Evolutionary conservation across 2,329 filamentous ascomycete species (phyloP).

Genomic region (Fusarium sambucinum): DNA sequence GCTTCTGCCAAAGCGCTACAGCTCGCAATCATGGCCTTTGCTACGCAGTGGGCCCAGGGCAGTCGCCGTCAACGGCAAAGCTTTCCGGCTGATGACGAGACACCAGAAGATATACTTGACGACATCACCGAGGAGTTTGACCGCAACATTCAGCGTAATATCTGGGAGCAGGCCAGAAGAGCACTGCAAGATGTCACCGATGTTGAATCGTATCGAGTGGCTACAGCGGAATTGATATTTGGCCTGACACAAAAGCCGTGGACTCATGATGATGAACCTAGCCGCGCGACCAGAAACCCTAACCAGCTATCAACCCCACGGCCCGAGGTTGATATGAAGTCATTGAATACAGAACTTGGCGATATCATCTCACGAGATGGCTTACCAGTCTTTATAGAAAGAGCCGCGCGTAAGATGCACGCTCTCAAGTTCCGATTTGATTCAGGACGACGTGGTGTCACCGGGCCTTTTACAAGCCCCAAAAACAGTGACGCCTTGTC

Average conservation of each 20-base stretch:
- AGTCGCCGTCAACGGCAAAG: slow-evolving; percentile 46
- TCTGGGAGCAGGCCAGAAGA: slow-evolving; percentile 55
- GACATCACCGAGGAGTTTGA: slow-evolving; percentile 53
- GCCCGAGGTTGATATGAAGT: slow-evolving; percentile 21
- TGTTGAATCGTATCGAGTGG: slow-evolving; percentile 55
- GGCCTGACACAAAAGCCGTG: slow-evolving; percentile 53
- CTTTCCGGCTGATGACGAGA: slow-evolving; percentile 28
- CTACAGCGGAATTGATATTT: slow-evolving; percentile 55
- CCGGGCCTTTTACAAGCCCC: background rate
- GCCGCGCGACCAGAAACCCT: background rate
- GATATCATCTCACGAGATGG: slow-evolving; percentile 44
- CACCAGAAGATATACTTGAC: slow-evolving; percentile 35
- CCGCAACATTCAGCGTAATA: slow-evolving; percentile 50
- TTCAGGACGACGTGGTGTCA: slow-evolving; percentile 29
- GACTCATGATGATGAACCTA: slow-evolving; percentile 26
- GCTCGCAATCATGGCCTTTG: slow-evolving; percentile 45
- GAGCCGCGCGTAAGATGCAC: slow-evolving; percentile 45
- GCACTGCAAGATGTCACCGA: slow-evolving; percentile 52
- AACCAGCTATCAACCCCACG: slow-evolving; percentile 6
- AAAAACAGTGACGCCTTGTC: slow-evolving; percentile 8
- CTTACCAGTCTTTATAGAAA: slow-evolving; percentile 40
- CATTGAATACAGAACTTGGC: slow-evolving; percentile 28
- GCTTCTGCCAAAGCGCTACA: slow-evolving; percentile 37
- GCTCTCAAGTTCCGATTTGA: slow-evolving; percentile 46
- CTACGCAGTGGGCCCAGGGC: slow-evolving; percentile 45